Evolutionary conservation across 768 basidiomycete genomes (phyloP).

Genomic region (Austroboletus eburneus): DNA sequence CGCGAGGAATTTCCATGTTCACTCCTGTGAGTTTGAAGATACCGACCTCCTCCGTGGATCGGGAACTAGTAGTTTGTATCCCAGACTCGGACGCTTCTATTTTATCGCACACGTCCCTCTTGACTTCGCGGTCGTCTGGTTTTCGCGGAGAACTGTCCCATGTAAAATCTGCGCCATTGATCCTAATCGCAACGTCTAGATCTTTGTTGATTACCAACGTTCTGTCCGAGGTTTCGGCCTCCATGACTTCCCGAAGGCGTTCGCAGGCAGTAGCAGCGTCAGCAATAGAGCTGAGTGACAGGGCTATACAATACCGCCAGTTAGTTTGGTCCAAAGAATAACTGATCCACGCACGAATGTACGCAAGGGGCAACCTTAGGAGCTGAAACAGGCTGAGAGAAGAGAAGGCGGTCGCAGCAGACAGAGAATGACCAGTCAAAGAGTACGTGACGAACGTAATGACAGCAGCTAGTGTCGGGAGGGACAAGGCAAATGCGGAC

Average conservation of each 20-base stretch:
- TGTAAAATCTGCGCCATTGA: constrained; percentile 69
- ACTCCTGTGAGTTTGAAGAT: constrained; percentile 67
- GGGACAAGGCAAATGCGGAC: constrained; percentile 63
- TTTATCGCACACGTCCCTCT: no score
- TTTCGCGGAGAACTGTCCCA: constrained; percentile 80
- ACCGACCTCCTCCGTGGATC: constrained; percentile 33
- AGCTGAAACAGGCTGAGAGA: constrained; percentile 84
- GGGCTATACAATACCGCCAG: constrained; percentile 36
- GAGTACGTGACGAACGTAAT: constrained; percentile 75
- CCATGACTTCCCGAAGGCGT: constrained; percentile 77
- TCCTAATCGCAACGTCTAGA: constrained; percentile 60
- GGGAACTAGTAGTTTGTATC: no score
- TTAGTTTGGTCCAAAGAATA: constrained; percentile 6
- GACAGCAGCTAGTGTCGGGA: constrained; percentile 79
- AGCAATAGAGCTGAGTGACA: constrained; percentile 71
- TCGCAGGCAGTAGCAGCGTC: constrained; percentile 80
- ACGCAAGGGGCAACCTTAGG: constrained; percentile 77
- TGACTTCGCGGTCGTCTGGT: constrained; percentile 27
- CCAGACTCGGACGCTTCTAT: no score
- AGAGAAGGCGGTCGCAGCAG: constrained; percentile 75
- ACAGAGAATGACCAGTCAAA: constrained; percentile 59
- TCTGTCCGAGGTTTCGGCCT: constrained; percentile 71
- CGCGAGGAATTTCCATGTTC: constrained; percentile 64
- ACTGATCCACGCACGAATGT: constrained; percentile 40
- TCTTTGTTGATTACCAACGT: constrained; percentile 49